Percentiles rank a stretch among this genome's conserved stretches.
Conservation (phyloP, 163 green algal species). For the Chlamydomonas reinhardtii region DNA sequence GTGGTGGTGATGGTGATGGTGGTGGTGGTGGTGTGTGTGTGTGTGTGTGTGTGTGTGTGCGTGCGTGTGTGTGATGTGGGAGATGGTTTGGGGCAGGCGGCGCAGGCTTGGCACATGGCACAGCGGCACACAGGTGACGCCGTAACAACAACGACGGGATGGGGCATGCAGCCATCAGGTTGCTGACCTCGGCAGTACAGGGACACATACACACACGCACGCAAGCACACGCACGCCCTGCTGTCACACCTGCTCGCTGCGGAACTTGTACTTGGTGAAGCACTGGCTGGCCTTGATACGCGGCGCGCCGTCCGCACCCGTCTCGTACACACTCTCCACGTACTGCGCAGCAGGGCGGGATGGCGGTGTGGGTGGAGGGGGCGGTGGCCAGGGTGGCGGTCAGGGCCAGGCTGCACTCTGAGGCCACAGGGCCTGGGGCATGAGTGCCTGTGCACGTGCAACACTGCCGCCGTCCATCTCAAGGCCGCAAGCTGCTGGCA, state of each 20-base stretch:
- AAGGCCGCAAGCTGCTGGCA: too few species aligned
- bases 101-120: too few species aligned
- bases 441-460: too few species aligned
- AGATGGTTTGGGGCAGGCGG: too few species aligned
- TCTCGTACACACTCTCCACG: slow-evolving; percentile 37
- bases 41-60: too few species aligned
- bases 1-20: background rate
- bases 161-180: too few species aligned
- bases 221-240: background rate
- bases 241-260: slow-evolving; percentile 25
- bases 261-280: slow-evolving; percentile 91
- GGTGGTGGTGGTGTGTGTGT: background rate
- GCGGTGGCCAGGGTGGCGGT: background rate
- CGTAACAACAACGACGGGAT: too few species aligned
- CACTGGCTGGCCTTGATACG: slow-evolving; percentile 85
- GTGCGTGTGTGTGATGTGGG: too few species aligned
- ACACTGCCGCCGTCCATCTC: background rate
- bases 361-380: background rate
- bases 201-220: background rate
- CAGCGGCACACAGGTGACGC: too few species aligned
- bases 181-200: too few species aligned
- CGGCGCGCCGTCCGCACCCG: slow-evolving; percentile 6
- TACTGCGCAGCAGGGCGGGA: background rate
- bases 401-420: too few species aligned
- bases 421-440: too few species aligned